Evolutionary conservation across 306 rosid species (phyloP).

Genomic region (Cajanus cajan): DNA sequence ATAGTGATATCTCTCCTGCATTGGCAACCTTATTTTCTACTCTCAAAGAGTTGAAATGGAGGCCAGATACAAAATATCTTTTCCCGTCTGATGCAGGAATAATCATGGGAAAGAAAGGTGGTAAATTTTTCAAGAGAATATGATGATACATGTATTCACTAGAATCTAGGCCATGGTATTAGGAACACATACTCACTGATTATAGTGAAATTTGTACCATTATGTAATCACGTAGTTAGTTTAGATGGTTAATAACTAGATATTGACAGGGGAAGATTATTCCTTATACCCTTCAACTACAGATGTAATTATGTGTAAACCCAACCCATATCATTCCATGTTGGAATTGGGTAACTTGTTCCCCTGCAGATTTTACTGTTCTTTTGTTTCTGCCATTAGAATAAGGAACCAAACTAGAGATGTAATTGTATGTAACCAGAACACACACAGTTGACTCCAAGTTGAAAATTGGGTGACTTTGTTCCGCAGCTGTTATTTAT

Average conservation of each 20-base stretch:
- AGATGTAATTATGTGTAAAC: conserved; percentile 38
- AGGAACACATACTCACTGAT: conserved; percentile 28
- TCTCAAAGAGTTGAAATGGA: conserved; percentile 83
- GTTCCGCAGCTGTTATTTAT: not conserved
- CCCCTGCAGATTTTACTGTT: conserved; percentile 5
- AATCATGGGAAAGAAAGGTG: conserved; percentile 76
- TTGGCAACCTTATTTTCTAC: conserved; percentile 58
- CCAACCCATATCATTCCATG: conserved; percentile 13
- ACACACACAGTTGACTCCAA: not conserved
- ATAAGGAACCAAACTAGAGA: conserved; percentile 17
- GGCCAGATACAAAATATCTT: conserved; percentile 67
- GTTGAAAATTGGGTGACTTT: not conserved
- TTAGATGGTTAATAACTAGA: conserved; percentile 41
- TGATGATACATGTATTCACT: conserved; percentile 37
- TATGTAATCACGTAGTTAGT: conserved; percentile 34
- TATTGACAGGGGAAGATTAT: conserved; percentile 21
- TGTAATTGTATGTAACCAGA: conserved; percentile 22
- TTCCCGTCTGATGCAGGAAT: conserved; percentile 54
- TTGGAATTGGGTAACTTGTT: conserved; percentile 26
- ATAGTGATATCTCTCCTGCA: conserved; percentile 62
- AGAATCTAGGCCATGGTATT: conserved; percentile 34
- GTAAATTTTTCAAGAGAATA: conserved; percentile 65
- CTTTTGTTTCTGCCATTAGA: not conserved
- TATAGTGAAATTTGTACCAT: conserved; percentile 39
- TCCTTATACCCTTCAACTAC: conserved; percentile 6